phyloP scores from a whole-genome alignment of 805 yeast genomes.

The Middelhovenomyces tepae region DNA sequence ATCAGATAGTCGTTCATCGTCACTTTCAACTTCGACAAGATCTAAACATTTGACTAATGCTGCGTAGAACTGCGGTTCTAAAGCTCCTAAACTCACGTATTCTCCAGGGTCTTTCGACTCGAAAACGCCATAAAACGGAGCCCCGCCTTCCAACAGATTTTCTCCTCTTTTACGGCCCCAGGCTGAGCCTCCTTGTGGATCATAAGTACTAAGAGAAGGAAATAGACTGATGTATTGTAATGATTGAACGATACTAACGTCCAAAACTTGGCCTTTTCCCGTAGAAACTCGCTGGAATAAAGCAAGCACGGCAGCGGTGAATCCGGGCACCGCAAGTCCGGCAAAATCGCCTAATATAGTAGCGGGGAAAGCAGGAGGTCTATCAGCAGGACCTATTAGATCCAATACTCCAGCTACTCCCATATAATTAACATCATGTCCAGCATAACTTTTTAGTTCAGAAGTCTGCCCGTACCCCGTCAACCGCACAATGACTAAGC shows the following conservation, averaged over 20 bases:
- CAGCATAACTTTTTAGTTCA: slow-evolving; percentile 6
- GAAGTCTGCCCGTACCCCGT: slow-evolving; percentile 9
- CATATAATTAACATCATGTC: slow-evolving; percentile 11
- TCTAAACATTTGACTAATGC: slow-evolving; percentile 10
- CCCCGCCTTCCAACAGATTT: slow-evolving; percentile 12
- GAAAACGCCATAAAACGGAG: slow-evolving; percentile 12
- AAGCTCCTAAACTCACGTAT: slow-evolving; percentile 12
- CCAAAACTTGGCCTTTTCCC: slow-evolving; percentile 11
- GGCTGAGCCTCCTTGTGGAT: slow-evolving; percentile 4
- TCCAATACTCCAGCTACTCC: slow-evolving; percentile 13
- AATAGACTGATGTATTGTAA: slow-evolving; percentile 11
- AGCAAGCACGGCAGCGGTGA: slow-evolving; percentile 11
- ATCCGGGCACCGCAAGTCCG: slow-evolving; percentile 13
- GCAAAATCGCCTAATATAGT: slow-evolving; percentile 15
- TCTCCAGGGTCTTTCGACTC: slow-evolving; percentile 11
- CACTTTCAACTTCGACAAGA: slow-evolving; percentile 2
- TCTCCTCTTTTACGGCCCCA: slow-evolving; percentile 10
- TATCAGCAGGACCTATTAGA: slow-evolving; percentile 11
- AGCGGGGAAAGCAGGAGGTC: slow-evolving; percentile 11
- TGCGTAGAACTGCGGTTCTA: slow-evolving; percentile 14
- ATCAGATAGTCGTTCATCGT: too few relatives aligned
- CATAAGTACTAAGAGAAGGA: slow-evolving; percentile 6
- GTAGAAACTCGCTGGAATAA: slow-evolving; percentile 4
- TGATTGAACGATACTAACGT: slow-evolving; percentile 13
- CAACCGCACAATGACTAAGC: slow-evolving; percentile 7